Evolutionary conservation across 2,329 filamentous ascomycete genomes (phyloP).

Genomic region (Blastomyces emzantsi): DNA sequence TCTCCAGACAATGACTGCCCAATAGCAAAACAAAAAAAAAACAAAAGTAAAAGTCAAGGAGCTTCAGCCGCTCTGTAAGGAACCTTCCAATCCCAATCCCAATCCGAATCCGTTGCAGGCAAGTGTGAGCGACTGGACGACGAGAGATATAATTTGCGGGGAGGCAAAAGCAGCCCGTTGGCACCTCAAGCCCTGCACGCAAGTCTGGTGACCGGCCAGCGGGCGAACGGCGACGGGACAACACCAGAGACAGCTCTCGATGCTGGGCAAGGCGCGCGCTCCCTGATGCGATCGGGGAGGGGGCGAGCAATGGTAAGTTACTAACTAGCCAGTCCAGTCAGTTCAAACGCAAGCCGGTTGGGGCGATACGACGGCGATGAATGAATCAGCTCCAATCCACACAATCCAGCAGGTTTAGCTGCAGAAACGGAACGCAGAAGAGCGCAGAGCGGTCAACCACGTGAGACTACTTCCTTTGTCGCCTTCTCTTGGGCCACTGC

Average conservation of each 20-base stretch:
- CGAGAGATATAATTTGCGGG: slow-evolving; percentile 1
- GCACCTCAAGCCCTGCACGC: background rate
- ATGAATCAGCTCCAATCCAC: background rate
- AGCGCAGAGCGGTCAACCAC: background rate
- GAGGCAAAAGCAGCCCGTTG: background rate
- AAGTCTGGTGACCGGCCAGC: slow-evolving; percentile 12
- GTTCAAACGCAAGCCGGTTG: background rate
- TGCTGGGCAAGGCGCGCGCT: background rate
- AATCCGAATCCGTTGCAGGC: background rate
- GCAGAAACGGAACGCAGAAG: background rate
- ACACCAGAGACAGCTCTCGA: slow-evolving; percentile 11
- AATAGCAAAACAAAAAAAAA: background rate
- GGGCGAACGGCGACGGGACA: slow-evolving; percentile 12
- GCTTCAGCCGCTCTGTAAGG: slow-evolving; percentile 2
- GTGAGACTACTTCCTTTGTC: background rate
- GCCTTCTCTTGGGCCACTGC: background rate
- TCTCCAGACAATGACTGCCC: background rate
- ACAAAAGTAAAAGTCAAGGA: background rate
- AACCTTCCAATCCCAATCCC: background rate
- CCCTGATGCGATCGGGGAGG: background rate
- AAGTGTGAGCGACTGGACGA: background rate
- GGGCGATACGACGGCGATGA: slow-evolving; percentile 1
- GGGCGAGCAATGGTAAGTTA: too few relatives aligned
- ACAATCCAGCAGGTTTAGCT: background rate
- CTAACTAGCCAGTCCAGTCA: background rate